Percentiles rank a stretch among this genome's conserved stretches.
Evolutionary conservation across 2,329 filamentous ascomycete species (phyloP).

Genomic region (Talaromyces sp.): DNA sequence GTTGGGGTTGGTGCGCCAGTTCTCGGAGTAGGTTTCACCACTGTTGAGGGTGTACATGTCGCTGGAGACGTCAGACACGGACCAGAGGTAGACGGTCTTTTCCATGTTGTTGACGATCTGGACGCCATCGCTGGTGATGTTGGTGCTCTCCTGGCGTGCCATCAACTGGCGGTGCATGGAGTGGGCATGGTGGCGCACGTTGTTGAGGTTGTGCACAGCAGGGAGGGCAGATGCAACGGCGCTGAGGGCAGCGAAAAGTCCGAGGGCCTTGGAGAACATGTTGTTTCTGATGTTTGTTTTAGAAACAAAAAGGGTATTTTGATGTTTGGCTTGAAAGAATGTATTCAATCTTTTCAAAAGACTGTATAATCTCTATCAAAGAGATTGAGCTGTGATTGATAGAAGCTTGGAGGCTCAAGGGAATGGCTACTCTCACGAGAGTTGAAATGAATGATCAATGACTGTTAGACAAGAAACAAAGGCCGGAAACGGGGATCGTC

Average conservation of each 20-base stretch:
- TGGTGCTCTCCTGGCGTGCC: constrained; percentile 18
- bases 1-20: constrained; percentile 34
- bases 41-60: constrained; percentile 35
- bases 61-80: constrained; percentile 33
- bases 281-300: constrained; percentile 24
- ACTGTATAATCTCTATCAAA: constrained; percentile 17
- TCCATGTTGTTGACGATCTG: constrained; percentile 39
- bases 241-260: constrained; percentile 31
- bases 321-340: constrained; percentile 15
- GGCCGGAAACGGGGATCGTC: not conserved
- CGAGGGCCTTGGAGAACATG: constrained; percentile 38
- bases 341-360: constrained; percentile 14
- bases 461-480: not conserved
- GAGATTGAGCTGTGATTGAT: constrained; percentile 8
- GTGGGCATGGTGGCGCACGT: constrained; percentile 9
- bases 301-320: constrained; percentile 3
- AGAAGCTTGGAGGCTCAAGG: constrained; percentile 3
- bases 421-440: constrained; percentile 16
- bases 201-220: constrained; percentile 10
- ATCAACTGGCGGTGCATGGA: constrained; percentile 13
- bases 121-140: constrained; percentile 31
- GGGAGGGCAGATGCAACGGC: constrained; percentile 32
- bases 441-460: constrained; percentile 8
- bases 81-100: constrained; percentile 40
- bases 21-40: constrained; percentile 35